A percentile compares a stretch with the other conserved stretches of the same genome.
Conservation (phyloP, 1,284 basidiomycete species). For the Cryptococcus deneoformans region DNA sequence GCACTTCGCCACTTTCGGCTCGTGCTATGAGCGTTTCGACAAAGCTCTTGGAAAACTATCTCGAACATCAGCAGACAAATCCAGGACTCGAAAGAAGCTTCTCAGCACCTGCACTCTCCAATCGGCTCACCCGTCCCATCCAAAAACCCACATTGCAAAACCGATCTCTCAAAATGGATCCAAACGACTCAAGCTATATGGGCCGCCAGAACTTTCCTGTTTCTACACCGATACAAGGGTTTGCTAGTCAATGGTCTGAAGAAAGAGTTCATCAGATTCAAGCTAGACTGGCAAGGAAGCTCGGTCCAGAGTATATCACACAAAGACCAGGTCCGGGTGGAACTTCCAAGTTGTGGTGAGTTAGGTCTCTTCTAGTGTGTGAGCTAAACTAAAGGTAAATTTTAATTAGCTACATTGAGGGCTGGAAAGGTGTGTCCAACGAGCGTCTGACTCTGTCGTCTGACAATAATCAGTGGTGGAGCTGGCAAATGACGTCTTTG, state of each 20-base stretch:
- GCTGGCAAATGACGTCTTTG: slow-evolving; percentile 97
- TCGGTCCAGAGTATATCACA: slow-evolving; percentile 91
- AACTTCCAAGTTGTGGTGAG: slow-evolving; percentile 55
- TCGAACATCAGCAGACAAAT: not conserved
- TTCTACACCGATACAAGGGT: not conserved
- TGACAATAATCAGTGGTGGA: slow-evolving; percentile 63
- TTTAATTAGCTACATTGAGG: slow-evolving; percentile 79
- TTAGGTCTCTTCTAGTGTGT: too few species aligned
- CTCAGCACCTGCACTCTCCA: not conserved
- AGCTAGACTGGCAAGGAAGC: slow-evolving; percentile 75
- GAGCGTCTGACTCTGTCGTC: not conserved
- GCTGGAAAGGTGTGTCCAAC: slow-evolving; percentile 66
- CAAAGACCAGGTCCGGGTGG: slow-evolving; percentile 86
- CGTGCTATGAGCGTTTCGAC: not conserved
- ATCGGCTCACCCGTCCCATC: slow-evolving; percentile 23
- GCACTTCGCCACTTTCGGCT: too few species aligned
- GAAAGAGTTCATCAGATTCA: slow-evolving; percentile 71
- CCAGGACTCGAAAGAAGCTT: not conserved
- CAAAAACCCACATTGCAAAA: slow-evolving; percentile 7
- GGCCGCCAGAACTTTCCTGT: too few species aligned
- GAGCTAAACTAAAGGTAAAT: too few species aligned
- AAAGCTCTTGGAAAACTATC: not conserved
- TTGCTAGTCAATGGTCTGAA: slow-evolving; percentile 50
- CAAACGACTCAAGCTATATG: too few species aligned
- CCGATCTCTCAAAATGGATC: too few species aligned